Evolutionary conservation across 2,329 filamentous ascomycete species (phyloP).

Genomic region (Stemphylium lycopersici): DNA sequence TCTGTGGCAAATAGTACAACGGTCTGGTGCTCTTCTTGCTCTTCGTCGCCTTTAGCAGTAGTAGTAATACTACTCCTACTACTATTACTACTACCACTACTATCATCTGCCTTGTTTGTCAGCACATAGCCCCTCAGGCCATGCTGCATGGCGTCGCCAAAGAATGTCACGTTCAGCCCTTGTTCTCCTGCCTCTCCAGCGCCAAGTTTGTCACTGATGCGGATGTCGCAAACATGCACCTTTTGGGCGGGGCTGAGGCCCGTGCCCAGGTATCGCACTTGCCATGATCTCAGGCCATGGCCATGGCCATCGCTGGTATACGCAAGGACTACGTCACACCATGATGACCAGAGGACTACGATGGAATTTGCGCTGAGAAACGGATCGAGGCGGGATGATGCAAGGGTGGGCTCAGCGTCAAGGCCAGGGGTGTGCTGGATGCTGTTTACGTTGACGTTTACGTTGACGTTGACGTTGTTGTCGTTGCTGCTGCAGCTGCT

Average conservation of each 20-base stretch:
- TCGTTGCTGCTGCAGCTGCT: too few species aligned
- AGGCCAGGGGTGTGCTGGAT: too few species aligned
- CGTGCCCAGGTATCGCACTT: conserved; percentile 27
- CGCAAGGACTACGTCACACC: conserved; percentile 37
- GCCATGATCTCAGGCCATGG: neutral
- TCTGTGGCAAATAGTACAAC: conserved; percentile 21
- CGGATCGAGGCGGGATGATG: neutral
- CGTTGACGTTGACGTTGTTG: too few species aligned
- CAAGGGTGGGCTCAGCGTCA: neutral
- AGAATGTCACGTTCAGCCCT: conserved; percentile 13
- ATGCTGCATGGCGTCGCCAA: conserved; percentile 29
- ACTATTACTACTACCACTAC: too few species aligned
- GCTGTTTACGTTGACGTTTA: neutral
- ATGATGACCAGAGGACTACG: conserved; percentile 37
- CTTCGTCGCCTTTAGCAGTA: neutral
- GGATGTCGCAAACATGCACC: neutral
- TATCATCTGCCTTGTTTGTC: neutral
- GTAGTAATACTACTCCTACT: too few species aligned
- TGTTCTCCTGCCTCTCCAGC: neutral
- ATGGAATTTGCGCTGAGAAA: conserved; percentile 1
- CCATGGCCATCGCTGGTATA: neutral
- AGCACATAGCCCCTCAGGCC: conserved; percentile 28
- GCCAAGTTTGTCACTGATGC: conserved; percentile 1
- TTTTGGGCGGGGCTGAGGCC: conserved; percentile 21
- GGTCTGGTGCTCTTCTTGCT: neutral